Evolutionary conservation across 495 filamentous ascomycete species (phyloP), one percentile per base, ranked within the genome.

Genomic region (Aspergillus incahuasiensis): DNA sequence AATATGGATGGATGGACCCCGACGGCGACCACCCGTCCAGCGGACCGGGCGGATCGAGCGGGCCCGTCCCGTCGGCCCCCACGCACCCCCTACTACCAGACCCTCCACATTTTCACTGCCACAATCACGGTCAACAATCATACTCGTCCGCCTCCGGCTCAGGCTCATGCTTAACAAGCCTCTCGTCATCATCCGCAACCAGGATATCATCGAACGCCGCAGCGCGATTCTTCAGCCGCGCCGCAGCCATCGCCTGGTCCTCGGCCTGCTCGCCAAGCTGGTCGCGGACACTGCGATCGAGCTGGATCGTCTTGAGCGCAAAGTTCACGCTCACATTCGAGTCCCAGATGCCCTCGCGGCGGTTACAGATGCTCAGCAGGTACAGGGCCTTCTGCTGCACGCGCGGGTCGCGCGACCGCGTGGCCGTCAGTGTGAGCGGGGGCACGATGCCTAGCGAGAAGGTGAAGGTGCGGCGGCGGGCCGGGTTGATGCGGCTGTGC

Each of bases 321-420:
- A 51, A 28, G n/a, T 51, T 19, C 1, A 51, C 34, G 3, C 20
- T 19, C 8, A 40, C 34, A 12, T 24, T 48, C 1, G 53, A 48
- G 22, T 55, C 53, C 53, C 53, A 49, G 44, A 55, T 55, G 2
- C 53, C 53, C n/a, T 55, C 53, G 21, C 53, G 53, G 1, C 53
- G 53, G 25, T 55, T 55, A 41, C 53, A 55, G 7, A 55, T 25
- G 13, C 35, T 16, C 3, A 55, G 15, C 9, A 55, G 18, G 12
- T 55, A 28, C 12, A 55, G 34, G 1, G 53, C 53, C 20, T 47
- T 38, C 34, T 43, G 44, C 8, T 40, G 44, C n/a, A 55, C 28
- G 9, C n/a, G 11, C 18, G 44, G 45, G 12, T 55, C 43, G 9
- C 53, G 53, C 1, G 53, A 55, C 1, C 53, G 44, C 1, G 53